Base-by-base conservation (phyloP, 139 green algal species). In the Closterium sp. region DNA sequence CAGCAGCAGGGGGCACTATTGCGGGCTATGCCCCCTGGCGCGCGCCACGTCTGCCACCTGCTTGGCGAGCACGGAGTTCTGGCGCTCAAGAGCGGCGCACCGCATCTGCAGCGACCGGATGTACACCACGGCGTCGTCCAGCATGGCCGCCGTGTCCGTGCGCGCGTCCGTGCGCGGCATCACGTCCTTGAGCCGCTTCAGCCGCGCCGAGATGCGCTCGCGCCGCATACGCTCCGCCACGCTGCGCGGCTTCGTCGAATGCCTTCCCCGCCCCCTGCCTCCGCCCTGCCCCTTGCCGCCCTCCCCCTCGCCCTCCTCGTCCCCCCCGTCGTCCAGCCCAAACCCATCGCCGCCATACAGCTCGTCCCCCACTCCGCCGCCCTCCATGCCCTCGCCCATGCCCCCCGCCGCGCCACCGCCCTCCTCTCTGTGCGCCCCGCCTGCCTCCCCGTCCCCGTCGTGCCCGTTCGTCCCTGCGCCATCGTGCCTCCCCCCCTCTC, bases 121-220 rank as follows among this genome's bases (percentile, higher is more conserved):
- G 87, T 90, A 90, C 87, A 83, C 87, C 36, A 90, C 87, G 4
- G 87, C 87, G 34, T 90, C 87, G 33, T 90, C 87, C 36, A 90
- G 87, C 87, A 90, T 90, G 87, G 34, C 87, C 19, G 87, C n/a
- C 87, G 87, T 90, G 87, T 90, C 87, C 6, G 30, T 35, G 21
- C 87, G 87, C 28, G 34, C 87, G 34, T 90, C 36, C 30, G 36
- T 90, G 33, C 69, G 66, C 30, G 87, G 87, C 87, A 90, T 90
- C 36, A 90, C 87, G 25, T 90, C 87, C 87, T 90, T 90, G 25
- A 90, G 87, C n/a, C 34, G 87, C 87, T 90, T 34, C 87, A 90
- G 87, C 36, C 87, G 33, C 87, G 33, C 87, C 8, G 34, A 32
- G 19, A 90, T 90, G 34, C 87, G 87, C 87, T 90, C 87, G 3